phyloP scores from a whole-genome alignment of 148 eudicot species.

The Rheum nobile region DNA sequence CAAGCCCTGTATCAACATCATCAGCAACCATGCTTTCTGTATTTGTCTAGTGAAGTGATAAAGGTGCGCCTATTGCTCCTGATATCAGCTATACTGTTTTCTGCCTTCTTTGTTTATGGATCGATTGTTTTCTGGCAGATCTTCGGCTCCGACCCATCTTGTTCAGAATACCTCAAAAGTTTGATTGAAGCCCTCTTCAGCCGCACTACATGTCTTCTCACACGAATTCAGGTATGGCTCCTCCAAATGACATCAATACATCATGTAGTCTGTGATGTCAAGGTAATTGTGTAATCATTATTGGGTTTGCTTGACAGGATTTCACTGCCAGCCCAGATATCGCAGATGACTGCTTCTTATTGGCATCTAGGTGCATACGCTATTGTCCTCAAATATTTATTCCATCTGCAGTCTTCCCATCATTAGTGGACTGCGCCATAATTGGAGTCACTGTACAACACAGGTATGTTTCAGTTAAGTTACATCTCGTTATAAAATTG shows the following conservation, averaged over 20 bases:
- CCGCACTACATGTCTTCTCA: conserved; percentile 73
- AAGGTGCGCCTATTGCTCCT: conserved; percentile 37
- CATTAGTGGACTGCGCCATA: conserved; percentile 76
- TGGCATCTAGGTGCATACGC: conserved; percentile 95
- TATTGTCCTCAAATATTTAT: conserved; percentile 92
- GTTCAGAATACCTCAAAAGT: conserved; percentile 67
- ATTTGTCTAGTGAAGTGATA: conserved; percentile 97
- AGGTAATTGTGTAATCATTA: background rate
- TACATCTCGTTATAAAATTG: background rate
- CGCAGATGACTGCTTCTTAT: conserved; percentile 94
- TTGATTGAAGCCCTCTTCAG: conserved; percentile 87
- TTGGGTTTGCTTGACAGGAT: conserved; percentile 37
- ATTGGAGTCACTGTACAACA: conserved; percentile 93
- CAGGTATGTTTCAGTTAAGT: conserved; percentile 36
- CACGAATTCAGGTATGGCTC: conserved; percentile 49
- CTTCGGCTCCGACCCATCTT: conserved; percentile 88
- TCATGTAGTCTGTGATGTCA: background rate
- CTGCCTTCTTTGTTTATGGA: background rate
- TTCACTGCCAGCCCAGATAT: conserved; percentile 87
- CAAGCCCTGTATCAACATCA: conserved; percentile 80
- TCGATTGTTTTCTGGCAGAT: conserved; percentile 45
- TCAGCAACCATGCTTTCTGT: conserved; percentile 96
- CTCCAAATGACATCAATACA: background rate
- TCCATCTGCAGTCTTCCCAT: conserved; percentile 63
- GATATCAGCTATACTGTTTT: conserved; percentile 6